A percentile compares a stretch with the other conserved stretches of the same genome.
These are phyloP conservation scores for Ceratocystis destructans DNA, from an alignment of 2,329 filamentous ascomycete genomes.

Conservation along the genomic window DNA sequence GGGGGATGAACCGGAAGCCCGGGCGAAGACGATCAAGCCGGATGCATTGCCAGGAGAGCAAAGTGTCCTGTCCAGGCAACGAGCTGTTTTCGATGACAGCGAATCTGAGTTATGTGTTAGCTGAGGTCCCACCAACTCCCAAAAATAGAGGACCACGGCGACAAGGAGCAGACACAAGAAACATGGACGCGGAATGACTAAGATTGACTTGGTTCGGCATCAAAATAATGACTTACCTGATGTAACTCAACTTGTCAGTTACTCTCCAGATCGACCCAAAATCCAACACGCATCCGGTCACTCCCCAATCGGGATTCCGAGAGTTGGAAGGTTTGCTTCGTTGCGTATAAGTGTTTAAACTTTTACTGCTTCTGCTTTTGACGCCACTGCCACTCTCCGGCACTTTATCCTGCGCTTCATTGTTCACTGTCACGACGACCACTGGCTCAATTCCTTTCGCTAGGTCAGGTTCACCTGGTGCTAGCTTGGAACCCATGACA, in stretches of 20 bases:
- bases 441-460: slow-evolving; percentile 38
- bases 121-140: neutral
- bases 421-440: slow-evolving; percentile 67
- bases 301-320: slow-evolving; percentile 50
- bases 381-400: slow-evolving; percentile 22
- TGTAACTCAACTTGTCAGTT: slow-evolving; percentile 56
- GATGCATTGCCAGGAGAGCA: slow-evolving; percentile 44
- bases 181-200: neutral
- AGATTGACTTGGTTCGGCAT: neutral
- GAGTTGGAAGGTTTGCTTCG: slow-evolving; percentile 43
- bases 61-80: slow-evolving; percentile 26
- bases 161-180: neutral
- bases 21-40: slow-evolving; percentile 42
- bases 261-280: slow-evolving; percentile 47
- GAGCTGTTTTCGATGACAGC: slow-evolving; percentile 38
- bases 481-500: slow-evolving; percentile 32
- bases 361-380: slow-evolving; percentile 27
- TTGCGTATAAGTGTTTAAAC: slow-evolving; percentile 46
- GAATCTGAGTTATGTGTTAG: slow-evolving; percentile 30
- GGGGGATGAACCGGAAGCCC: slow-evolving; percentile 42
- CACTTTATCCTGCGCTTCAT: slow-evolving; percentile 44
- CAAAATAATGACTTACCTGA: slow-evolving; percentile 40
- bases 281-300: slow-evolving; percentile 37
- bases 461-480: slow-evolving; percentile 5
- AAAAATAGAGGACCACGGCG: no score